A percentile compares a stretch with the other conserved stretches of the same genome.
Evolutionary conservation across 371 early-diverging fungal genomes (phyloP).

Genomic region (Apophysomyces variabilis): DNA sequence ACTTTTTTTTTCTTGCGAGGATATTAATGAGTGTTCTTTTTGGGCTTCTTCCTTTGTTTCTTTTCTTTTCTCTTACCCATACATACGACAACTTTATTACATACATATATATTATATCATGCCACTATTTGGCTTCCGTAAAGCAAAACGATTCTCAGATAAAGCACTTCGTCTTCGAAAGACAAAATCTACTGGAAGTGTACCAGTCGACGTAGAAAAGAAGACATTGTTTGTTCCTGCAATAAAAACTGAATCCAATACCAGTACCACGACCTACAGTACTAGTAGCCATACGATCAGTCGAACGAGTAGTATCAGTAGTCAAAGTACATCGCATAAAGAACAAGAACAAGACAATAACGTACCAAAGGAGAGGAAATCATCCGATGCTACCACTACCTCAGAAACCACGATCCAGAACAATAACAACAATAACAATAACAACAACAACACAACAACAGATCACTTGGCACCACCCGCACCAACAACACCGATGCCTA

Average conservation of each 20-base stretch:
- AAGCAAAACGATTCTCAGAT: constrained; percentile 18
- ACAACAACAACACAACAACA: no score
- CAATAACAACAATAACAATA: no score
- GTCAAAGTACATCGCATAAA: no score
- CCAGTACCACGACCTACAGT: constrained; percentile 2
- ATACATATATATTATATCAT: not conserved
- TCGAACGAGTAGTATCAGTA: not conserved
- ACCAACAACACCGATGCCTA: not conserved
- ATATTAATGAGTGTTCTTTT: no score
- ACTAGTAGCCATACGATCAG: not conserved
- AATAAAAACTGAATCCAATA: constrained; percentile 1
- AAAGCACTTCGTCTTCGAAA: constrained; percentile 18
- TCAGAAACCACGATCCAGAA: no score
- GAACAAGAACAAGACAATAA: no score
- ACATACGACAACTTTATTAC: not conserved
- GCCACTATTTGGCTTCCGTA: constrained; percentile 22
- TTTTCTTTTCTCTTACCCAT: not conserved
- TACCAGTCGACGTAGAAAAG: not conserved
- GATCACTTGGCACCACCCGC: no score
- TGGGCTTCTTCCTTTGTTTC: not conserved
- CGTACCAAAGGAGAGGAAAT: no score
- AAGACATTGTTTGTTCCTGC: constrained; percentile 2
- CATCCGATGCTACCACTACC: no score
- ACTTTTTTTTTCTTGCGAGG: no score
- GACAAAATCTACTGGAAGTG: constrained; percentile 25